These are phyloP conservation scores for Plectosphaerella plurivora DNA, from an alignment of 2,329 filamentous ascomycete genomes.

Conservation along the genomic window DNA sequence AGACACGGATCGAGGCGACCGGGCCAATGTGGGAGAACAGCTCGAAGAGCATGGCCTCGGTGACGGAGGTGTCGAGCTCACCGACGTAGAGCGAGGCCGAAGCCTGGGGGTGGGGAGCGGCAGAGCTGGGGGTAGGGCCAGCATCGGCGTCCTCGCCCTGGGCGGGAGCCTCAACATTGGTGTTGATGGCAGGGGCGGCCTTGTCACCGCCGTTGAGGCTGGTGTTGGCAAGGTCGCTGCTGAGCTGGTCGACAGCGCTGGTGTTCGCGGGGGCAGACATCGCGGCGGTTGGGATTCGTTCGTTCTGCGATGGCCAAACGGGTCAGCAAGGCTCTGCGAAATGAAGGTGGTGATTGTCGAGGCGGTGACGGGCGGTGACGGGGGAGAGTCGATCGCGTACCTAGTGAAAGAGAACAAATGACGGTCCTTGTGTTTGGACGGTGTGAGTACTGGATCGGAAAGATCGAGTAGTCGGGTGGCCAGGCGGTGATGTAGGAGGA, in stretches of 20 bases:
- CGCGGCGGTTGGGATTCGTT: conserved; percentile 25
- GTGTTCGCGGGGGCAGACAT: conserved; percentile 58
- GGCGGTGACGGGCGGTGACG: background rate
- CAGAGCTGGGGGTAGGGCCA: conserved; percentile 67
- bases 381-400: background rate
- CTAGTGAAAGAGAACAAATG: background rate
- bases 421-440: background rate
- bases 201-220: conserved; percentile 64
- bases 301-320: background rate
- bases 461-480: background rate
- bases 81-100: conserved; percentile 98
- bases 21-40: conserved; percentile 99
- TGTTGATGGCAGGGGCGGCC: conserved; percentile 65
- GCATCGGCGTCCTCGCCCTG: conserved; percentile 58
- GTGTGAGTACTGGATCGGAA: background rate
- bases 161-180: conserved; percentile 55
- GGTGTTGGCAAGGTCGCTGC: conserved; percentile 70
- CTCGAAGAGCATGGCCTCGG: conserved; percentile 99
- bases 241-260: conserved; percentile 73
- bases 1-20: conserved; percentile 98
- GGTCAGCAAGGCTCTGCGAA: background rate
- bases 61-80: conserved; percentile 95
- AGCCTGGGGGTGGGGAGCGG: conserved; percentile 76
- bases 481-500: background rate
- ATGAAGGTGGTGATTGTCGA: background rate